Base-by-base conservation (phyloP, 805 yeast genomes). In the Saccharomyces mikatae region DNA sequence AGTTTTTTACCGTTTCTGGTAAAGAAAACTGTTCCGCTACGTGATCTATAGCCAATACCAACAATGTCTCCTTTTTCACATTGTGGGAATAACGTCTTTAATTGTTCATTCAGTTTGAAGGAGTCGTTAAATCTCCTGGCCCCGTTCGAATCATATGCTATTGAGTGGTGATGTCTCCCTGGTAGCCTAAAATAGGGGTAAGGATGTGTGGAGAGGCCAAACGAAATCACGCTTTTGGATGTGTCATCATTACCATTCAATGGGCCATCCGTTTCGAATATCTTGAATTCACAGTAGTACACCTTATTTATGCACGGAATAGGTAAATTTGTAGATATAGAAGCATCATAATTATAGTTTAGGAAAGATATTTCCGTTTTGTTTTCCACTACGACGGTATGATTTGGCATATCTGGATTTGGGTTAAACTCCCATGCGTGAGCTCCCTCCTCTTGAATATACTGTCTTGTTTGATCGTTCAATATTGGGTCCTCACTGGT, bases 111-210 rank as follows among this genome's bases (percentile, higher is more conserved):
- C 48, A 75, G 54, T 51, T 67, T 63, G 61, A 89, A 88, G 5
- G 97, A 89, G 67, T 87, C 88, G 67, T 88, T 89, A 57, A 81
- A 78, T 52, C 97, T 78, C 54, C 96, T 78, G 55, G 80, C 76
- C 2, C 98, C 99, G 52, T 79, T 79, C 5, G 96, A 87, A 58
- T 90, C 97, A 70, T 92, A 94, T n/a, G 90, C 80, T 3, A 89
- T 76, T 0, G 97, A 89, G 67, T 83, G 86, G 47, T 84, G 78
- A 63, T 90, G 96, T 64, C 94, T 80, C 0, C 99, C 99, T 0
- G 99, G 98, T 44, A 94, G 74, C 60, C 97, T 76, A 71, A 94
- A 94, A 71, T 86, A 83, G 1, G 99, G 99, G 64, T 94, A 94
- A 6, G 99, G 99, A 58, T 83, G 81, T 0, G 95, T 81, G 0